Base-by-base conservation (phyloP, 2,329 filamentous ascomycete species). In the Incumbomyces lentus region DNA sequence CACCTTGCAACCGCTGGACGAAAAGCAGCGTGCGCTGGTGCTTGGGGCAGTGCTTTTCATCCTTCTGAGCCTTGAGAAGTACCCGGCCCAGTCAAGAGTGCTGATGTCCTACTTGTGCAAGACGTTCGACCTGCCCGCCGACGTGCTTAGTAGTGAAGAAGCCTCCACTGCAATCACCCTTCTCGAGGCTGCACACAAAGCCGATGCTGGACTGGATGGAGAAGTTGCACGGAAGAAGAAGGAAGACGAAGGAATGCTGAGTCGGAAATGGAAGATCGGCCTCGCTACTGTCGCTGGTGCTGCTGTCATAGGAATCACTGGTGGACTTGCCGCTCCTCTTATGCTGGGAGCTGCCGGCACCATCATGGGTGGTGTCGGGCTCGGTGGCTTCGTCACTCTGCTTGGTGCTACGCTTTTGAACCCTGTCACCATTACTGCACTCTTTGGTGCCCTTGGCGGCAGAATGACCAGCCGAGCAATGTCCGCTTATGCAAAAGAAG, bases 371-470 rank as follows among this genome's bases (percentile, higher is more conserved):
- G 83, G 83, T 0, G 63, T 81, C 11, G 82, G 83, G 2, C 38
- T 49, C 12, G 47, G 47, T 29, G 43, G 44, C 36, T 29, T 49
- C 7, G 47, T 26, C 13, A 43, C 43, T 13, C 29, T 49, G 10
- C 68, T 92, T 1, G 77, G 78, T 13, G 71, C 76, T 1, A 76
- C 77, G 1, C 76, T 79, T 18, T 79, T 84, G 6, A 87, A 81
- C 50, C 76, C 79, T 2, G 72, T 86, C 11, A 70, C 83, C 29
- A 79, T 89, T 32, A 86, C 84, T 14, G 77, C 80, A 30, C 66
- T 93, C 37, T 90, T 93, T 58, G 87, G 86, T 10, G 82, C 87
- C 30, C 89, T 87, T 60, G 81, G 82, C 39, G 76, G 79, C 2
- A 76, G 79, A 32, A 85, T 88, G 68, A 81, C 81, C 0, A 76